Evolutionary conservation across 208 protist genomes (phyloP).

Genomic region (Crithidia fasciculata): DNA sequence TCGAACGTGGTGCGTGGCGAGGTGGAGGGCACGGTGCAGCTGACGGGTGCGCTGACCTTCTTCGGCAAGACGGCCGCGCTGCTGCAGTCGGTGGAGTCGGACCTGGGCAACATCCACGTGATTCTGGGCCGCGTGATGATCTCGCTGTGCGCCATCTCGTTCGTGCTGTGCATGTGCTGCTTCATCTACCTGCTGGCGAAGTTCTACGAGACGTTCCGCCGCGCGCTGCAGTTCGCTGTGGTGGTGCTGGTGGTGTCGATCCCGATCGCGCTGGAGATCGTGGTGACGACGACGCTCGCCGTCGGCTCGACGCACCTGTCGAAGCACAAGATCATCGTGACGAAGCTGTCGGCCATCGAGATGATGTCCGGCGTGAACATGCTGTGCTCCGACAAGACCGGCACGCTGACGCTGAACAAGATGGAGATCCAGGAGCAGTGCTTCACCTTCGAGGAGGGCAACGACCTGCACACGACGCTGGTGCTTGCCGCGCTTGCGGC

Average conservation of each 20-base stretch:
- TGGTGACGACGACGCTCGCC: constrained; percentile 88
- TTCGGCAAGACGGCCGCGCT: constrained; percentile 94
- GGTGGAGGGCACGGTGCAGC: constrained; percentile 78
- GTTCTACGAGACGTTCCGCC: constrained; percentile 67
- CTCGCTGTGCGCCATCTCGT: constrained; percentile 59
- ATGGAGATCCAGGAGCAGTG: constrained; percentile 87
- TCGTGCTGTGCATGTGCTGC: constrained; percentile 74
- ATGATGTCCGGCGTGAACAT: constrained; percentile 91
- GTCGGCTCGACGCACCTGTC: constrained; percentile 93
- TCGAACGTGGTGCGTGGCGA: constrained; percentile 86
- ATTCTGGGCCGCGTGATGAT: constrained; percentile 78
- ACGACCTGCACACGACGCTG: constrained; percentile 65
- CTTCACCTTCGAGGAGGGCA: constrained; percentile 71
- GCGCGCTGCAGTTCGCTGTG: constrained; percentile 77
- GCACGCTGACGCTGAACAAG: constrained; percentile 95
- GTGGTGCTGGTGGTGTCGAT: constrained; percentile 95
- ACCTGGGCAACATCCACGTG: constrained; percentile 76
- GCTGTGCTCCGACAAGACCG: constrained; percentile 96
- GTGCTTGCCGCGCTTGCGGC: constrained; percentile 84
- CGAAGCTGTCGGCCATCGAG: constrained; percentile 93
- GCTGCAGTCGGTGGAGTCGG: constrained; percentile 80
- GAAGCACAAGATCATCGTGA: constrained; percentile 94
- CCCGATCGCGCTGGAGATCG: constrained; percentile 86
- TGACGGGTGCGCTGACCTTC: constrained; percentile 93
- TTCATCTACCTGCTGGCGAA: constrained; percentile 82